Conservation (phyloP, 1,284 basidiomycete species). For the Cerioporus squamosus region DNA sequence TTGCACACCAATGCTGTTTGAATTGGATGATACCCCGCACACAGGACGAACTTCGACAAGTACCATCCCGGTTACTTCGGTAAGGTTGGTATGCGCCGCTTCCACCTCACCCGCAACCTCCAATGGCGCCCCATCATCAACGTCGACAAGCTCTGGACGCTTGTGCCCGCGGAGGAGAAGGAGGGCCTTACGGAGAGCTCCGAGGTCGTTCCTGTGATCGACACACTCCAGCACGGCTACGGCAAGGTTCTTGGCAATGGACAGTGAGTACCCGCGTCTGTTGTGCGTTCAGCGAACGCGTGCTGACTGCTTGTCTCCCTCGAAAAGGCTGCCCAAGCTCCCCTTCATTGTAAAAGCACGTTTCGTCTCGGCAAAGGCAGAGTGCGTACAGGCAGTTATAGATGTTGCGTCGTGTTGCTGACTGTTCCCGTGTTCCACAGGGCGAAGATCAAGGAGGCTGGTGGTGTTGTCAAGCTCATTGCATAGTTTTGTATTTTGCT, state of each 20-base stretch:
- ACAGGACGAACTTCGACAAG: slow-evolving; percentile 87
- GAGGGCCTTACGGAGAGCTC: slow-evolving; percentile 68
- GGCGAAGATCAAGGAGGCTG: slow-evolving; percentile 89
- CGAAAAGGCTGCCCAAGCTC: slow-evolving; percentile 70
- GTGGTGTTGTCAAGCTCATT: slow-evolving; percentile 89
- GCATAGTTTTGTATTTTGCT: slow-evolving; percentile 62
- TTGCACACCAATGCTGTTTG: too few species aligned
- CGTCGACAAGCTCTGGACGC: slow-evolving; percentile 91
- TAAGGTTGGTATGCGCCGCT: slow-evolving; percentile 99
- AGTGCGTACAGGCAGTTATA: slow-evolving; percentile 58
- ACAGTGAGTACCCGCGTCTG: slow-evolving; percentile 51
- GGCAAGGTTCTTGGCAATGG: slow-evolving; percentile 93
- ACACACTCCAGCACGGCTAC: slow-evolving; percentile 85
- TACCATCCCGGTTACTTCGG: slow-evolving; percentile 99
- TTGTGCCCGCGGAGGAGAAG: slow-evolving; percentile 82
- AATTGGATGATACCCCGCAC: too few species aligned
- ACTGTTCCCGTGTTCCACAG: slow-evolving; percentile 38
- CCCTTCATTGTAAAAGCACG: slow-evolving; percentile 97
- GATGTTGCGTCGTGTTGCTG: slow-evolving; percentile 1
- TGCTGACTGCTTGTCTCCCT: neutral
- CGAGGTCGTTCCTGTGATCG: slow-evolving; percentile 89
- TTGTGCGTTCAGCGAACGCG: too few species aligned
- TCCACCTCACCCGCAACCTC: slow-evolving; percentile 93
- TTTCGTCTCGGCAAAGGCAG: slow-evolving; percentile 88
- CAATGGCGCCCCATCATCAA: slow-evolving; percentile 96